Conservation (phyloP, 768 basidiomycete species). For the Lactifluus subvellereus region DNA sequence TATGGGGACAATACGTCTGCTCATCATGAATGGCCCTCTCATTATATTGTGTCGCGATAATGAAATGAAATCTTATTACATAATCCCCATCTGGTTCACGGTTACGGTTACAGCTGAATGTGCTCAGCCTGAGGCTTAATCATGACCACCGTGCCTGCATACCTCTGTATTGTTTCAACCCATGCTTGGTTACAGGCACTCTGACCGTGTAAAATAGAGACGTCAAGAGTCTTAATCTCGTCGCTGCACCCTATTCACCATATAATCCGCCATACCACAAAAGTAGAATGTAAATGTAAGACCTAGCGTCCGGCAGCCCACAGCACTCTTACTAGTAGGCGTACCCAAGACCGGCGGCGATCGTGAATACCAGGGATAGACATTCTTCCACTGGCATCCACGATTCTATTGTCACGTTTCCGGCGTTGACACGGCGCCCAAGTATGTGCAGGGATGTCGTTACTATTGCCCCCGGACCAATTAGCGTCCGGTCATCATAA, state of each 20-base stretch:
- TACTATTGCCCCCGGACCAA: not conserved
- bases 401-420: conserved; percentile 6
- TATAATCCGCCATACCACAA: not conserved
- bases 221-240: not conserved
- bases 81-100: not conserved
- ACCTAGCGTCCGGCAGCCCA: no score
- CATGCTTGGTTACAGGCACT: conserved; percentile 10
- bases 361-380: not conserved
- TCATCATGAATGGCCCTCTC: not conserved
- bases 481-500: not conserved
- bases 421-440: not conserved
- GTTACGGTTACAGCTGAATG: not conserved
- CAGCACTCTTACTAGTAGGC: not conserved
- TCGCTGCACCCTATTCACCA: not conserved
- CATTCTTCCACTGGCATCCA: not conserved
- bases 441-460: not conserved
- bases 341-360: not conserved
- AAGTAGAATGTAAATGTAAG: no score
- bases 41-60: no score
- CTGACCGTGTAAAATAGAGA: not conserved
- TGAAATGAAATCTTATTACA: not conserved
- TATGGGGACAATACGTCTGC: not conserved
- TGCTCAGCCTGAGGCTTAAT: not conserved
- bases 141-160: not conserved
- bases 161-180: not conserved